Base-by-base conservation (phyloP, 768 basidiomycete genomes). In the Dioszegia aurantiaca region DNA sequence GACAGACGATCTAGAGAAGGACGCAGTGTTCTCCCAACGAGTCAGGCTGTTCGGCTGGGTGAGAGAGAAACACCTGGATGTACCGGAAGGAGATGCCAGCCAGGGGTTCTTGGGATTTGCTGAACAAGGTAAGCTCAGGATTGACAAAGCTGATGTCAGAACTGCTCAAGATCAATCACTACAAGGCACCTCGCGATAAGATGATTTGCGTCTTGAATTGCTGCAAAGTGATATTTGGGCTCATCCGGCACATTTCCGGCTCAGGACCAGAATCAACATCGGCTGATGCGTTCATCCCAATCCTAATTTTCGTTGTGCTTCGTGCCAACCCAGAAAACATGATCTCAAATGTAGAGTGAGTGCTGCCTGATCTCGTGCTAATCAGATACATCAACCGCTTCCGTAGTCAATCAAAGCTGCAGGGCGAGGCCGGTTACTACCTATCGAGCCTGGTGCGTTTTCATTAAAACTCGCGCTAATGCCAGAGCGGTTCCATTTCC, bases 171-270 rank as follows among this genome's bases (percentile, higher is more conserved):
- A 87, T 99, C 61, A 98, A 95, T 69, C 92, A 97, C 73, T 99
- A 98, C 80, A 98, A 98, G 76, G 95, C 95, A 10, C 95, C 95
- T 8, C 83, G 95, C 41, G 95, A 99, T 77, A 99, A 99, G 78
- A 80, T 98, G 51, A 98, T 99, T 55, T 98, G 95, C 77, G 88
- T 98, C 37, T 79, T 98, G 48, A 99, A 99, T 72, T 89, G 86
- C 76, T 99, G 93, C 84, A 99, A 99, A 80, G 91, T 99, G 76
- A 98, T 99, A 67, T 98, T 95, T 70, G 95, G 94, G 43, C 79
- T 97, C 28, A 87, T 99, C 56, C 84, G 92, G 59, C 92, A 97
- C 79, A 74, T 90, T 60, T 83, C 67, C 36, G 67, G 83, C 65
- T 84, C 83, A 43, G 66, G 83, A 65, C 84, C 83, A 44, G 89